Evolutionary conservation across 108 stramenopile genomes (phyloP).

Genomic region (Asterionellopsis glacialis): DNA sequence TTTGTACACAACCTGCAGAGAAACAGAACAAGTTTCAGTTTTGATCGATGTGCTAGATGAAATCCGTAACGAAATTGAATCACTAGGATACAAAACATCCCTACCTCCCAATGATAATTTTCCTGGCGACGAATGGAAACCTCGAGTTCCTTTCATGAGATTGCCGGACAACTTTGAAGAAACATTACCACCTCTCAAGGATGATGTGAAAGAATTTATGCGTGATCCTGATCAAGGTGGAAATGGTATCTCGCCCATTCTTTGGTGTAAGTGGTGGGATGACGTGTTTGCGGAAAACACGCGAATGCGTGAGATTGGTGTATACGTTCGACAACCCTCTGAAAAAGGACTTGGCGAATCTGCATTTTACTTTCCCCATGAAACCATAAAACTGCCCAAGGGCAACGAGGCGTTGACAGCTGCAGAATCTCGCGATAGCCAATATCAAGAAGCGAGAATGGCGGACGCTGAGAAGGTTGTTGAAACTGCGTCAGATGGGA

Average conservation of each 20-base stretch:
- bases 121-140: conserved; percentile 41
- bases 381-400: conserved; percentile 27
- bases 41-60: conserved; percentile 35
- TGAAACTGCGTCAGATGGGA: conserved; percentile 11
- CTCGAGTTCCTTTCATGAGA: conserved; percentile 73
- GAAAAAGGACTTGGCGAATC: conserved; percentile 22
- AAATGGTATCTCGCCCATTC: conserved; percentile 80
- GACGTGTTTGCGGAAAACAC: conserved; percentile 56
- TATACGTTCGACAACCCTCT: conserved; percentile 45
- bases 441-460: conserved; percentile 39
- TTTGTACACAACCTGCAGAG: conserved; percentile 46
- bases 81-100: conserved; percentile 38
- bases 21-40: conserved; percentile 17
- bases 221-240: conserved; percentile 46
- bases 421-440: conserved; percentile 27
- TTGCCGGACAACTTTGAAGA: conserved; percentile 64
- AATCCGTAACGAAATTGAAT: conserved; percentile 45
- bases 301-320: conserved; percentile 59
- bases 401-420: conserved; percentile 22
- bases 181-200: conserved; percentile 22
- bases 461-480: conserved; percentile 15
- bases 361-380: conserved; percentile 38
- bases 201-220: conserved; percentile 18
- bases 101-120: conserved; percentile 57
- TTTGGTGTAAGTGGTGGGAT: conserved; percentile 79